Evolutionary conservation across 345 rosid species (phyloP).

Genomic region (Eucalyptus albens): DNA sequence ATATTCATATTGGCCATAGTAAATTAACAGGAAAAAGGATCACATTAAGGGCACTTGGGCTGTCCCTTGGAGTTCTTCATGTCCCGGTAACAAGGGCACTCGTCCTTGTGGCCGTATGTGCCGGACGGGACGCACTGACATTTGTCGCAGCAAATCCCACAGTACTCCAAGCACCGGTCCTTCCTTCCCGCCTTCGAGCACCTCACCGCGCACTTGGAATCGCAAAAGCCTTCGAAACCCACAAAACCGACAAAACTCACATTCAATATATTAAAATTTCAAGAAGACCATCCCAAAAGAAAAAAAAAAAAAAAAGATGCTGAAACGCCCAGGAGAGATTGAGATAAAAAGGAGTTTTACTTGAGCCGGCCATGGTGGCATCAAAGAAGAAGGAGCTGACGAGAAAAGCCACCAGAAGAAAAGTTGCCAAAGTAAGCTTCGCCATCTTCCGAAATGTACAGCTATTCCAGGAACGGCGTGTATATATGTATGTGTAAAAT

Average conservation of each 20-base stretch:
- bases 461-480: background rate
- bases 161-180: slow-evolving; percentile 63
- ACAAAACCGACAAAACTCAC: background rate
- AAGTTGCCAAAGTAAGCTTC: background rate
- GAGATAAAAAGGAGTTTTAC: background rate
- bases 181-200: slow-evolving; percentile 39
- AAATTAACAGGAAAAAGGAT: background rate
- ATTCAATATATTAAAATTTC: background rate
- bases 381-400: background rate
- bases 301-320: background rate
- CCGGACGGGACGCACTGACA: slow-evolving; percentile 82
- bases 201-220: slow-evolving; percentile 32
- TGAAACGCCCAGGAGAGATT: background rate
- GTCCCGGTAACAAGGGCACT: slow-evolving; percentile 66
- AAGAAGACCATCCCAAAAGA: background rate
- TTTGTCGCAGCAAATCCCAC: slow-evolving; percentile 52
- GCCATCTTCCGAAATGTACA: background rate
- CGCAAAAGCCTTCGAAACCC: slow-evolving; percentile 7
- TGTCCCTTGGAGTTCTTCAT: slow-evolving; percentile 16
- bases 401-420: background rate
- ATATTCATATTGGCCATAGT: background rate
- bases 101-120: slow-evolving; percentile 47
- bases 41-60: slow-evolving; percentile 24
- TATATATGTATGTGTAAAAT: background rate
- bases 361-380: background rate